Percentiles rank a stretch among this genome's conserved stretches.
Evolutionary conservation across 257 asterid species (phyloP).

Genomic region (Nicotiana tomentosiformis): DNA sequence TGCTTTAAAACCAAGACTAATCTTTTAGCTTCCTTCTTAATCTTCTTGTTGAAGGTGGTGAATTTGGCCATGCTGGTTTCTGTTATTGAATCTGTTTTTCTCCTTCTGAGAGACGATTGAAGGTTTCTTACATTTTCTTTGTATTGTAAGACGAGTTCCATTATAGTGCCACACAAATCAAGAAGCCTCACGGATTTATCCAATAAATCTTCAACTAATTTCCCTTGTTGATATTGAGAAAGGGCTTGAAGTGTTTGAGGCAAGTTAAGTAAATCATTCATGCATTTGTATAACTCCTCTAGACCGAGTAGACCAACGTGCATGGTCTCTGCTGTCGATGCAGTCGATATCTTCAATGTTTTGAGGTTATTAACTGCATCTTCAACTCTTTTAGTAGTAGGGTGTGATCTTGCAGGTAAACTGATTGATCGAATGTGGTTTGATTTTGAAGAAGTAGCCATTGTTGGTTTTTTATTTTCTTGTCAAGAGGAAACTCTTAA

Average conservation of each 20-base stretch:
- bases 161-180: conserved; percentile 17
- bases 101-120: conserved; percentile 24
- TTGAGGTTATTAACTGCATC: not conserved
- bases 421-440: not conserved
- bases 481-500: not conserved
- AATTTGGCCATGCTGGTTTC: conserved; percentile 4
- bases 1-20: conserved; percentile 14
- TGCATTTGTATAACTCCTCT: conserved; percentile 10
- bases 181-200: conserved; percentile 20
- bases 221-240: conserved; percentile 6
- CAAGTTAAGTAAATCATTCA: conserved; percentile 26
- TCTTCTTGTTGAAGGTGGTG: conserved; percentile 10
- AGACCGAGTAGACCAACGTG: conserved; percentile 12
- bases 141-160: conserved; percentile 11
- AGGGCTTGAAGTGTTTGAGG: conserved; percentile 14
- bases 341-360: not conserved
- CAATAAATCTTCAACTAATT: conserved; percentile 16
- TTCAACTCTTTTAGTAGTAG: not conserved
- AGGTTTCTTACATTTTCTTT: conserved; percentile 22
- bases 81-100: conserved; percentile 13
- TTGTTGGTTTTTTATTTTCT: not conserved
- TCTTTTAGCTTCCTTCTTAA: conserved; percentile 17
- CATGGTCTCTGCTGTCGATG: not conserved
- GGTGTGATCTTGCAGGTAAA: conserved; percentile 3
- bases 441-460: conserved; percentile 8